phyloP scores from a whole-genome alignment of 345 rosid species.

The Carallia pectinifolia region DNA sequence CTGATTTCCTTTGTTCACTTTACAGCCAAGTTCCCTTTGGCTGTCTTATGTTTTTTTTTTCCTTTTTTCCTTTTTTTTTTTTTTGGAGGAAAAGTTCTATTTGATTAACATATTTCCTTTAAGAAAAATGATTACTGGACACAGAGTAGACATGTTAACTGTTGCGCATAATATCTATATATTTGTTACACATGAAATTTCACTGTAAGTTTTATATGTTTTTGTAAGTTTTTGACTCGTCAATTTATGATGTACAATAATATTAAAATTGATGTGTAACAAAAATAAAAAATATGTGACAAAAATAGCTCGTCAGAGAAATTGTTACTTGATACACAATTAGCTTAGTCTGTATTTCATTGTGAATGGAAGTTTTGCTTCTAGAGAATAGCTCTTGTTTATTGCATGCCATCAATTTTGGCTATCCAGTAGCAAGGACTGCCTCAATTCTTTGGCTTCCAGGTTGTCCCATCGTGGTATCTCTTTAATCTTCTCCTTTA shows the following conservation, averaged over 20 bases:
- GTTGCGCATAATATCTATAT: too few relatives aligned
- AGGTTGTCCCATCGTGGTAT: background rate
- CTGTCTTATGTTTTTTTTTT: constrained; percentile 18
- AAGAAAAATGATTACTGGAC: constrained; percentile 1
- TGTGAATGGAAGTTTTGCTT: constrained; percentile 18
- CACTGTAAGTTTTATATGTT: too few relatives aligned
- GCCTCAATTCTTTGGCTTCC: constrained; percentile 2
- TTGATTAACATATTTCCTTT: constrained; percentile 75
- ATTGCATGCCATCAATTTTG: background rate
- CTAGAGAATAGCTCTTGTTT: constrained; percentile 7
- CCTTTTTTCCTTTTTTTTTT: too few relatives aligned
- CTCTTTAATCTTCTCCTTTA: background rate
- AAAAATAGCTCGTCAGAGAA: constrained; percentile 77
- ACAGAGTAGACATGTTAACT: too few relatives aligned
- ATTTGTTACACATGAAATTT: too few relatives aligned
- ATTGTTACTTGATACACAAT: constrained; percentile 45
- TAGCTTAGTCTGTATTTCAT: constrained; percentile 3
- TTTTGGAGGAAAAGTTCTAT: constrained; percentile 52
- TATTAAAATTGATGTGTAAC: too few relatives aligned
- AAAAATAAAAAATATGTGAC: too few relatives aligned
- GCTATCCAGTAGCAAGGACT: constrained; percentile 15
- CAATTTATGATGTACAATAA: too few relatives aligned
- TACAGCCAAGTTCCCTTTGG: constrained; percentile 91
- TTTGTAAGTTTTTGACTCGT: too few relatives aligned
- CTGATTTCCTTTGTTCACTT: constrained; percentile 64